phyloP scores from a whole-genome alignment of 2,329 filamentous ascomycete species.

The Cordyceps cateniannulata region DNA sequence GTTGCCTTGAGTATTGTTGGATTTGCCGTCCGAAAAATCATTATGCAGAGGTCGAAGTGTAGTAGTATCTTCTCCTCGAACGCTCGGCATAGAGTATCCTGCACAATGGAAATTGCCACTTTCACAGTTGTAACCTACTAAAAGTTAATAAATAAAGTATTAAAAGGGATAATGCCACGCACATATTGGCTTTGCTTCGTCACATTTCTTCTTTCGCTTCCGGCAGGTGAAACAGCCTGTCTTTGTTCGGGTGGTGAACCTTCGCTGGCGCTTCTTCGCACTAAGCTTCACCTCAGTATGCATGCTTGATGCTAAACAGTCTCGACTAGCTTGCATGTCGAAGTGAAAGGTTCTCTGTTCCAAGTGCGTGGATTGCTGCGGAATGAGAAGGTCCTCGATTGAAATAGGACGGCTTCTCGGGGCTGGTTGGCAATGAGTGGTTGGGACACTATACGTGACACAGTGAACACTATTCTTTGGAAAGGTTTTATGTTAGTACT shows the following conservation, averaged over 20 bases:
- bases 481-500: neutral
- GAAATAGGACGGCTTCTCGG: neutral
- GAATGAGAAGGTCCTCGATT: neutral
- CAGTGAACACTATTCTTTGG: neutral
- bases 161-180: constrained; percentile 32
- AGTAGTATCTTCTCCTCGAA: constrained; percentile 44
- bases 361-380: neutral
- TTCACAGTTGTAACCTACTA: constrained; percentile 75
- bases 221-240: constrained; percentile 91
- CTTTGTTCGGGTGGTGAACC: constrained; percentile 93
- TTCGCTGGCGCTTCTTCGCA: constrained; percentile 64
- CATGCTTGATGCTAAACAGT: neutral
- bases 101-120: constrained; percentile 89
- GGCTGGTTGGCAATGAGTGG: neutral
- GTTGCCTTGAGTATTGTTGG: neutral
- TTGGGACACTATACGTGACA: neutral
- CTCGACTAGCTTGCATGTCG: neutral
- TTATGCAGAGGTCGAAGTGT: constrained; percentile 52
- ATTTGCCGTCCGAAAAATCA: constrained; percentile 32
- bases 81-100: constrained; percentile 78
- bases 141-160: constrained; percentile 15
- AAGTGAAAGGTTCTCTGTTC: neutral
- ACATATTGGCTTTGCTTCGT: constrained; percentile 91
- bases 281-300: constrained; percentile 46
- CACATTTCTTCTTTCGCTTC: constrained; percentile 93